Evolutionary conservation across 2,329 filamentous ascomycete species (phyloP), one percentile per base, ranked within the genome.

Genomic region (Aspergillus viridinutans): DNA sequence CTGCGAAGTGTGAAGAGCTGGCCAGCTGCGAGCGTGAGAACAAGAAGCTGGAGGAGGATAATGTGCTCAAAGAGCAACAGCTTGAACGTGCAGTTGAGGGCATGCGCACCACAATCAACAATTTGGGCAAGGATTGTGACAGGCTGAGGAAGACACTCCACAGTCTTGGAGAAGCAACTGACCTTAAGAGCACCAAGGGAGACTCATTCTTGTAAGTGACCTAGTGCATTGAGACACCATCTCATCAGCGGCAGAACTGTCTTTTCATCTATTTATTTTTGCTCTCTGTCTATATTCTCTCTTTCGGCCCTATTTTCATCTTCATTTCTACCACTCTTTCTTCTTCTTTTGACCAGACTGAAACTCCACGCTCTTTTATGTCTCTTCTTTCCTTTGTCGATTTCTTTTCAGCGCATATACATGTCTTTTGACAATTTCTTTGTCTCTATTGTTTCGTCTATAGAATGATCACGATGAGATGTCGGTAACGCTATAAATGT

Each of bases 181-280:
- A 80, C 59, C 72, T 81, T 59, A 82, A 71, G 72, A 79, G 67
- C 66, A 79, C 67, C 65, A 78, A 78, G 60, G 76, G 76, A 58
- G 77, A 80, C 68, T 67, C 73, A 66, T 80, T 78, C 71, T 80
- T 79, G 77, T 79, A 75, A 79, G 77, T 78, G 64, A 65, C 65
- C 66, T 69, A 61, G 61, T 61, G 58, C 58, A 60, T 61, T 65
- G 53, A 62, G 54, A 61, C 57, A 61, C 50, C 60, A 40, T 61
- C 61, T 61, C 55, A 42, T 61, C 54, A 52, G 50, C 55, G 51
- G 55, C 53, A 52, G 56, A 61, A 61, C 53, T 42, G 59, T 55
- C 54, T 26, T 64, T 61, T 45, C 47, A 52, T 51, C 48, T 49
- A 48, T 47, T 47, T 8, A 23, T 25, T 25, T 47, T n/a, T 53